These are phyloP conservation scores for Quercus engelmannii DNA, from an alignment of 306 rosid species.

Conservation along the genomic window DNA sequence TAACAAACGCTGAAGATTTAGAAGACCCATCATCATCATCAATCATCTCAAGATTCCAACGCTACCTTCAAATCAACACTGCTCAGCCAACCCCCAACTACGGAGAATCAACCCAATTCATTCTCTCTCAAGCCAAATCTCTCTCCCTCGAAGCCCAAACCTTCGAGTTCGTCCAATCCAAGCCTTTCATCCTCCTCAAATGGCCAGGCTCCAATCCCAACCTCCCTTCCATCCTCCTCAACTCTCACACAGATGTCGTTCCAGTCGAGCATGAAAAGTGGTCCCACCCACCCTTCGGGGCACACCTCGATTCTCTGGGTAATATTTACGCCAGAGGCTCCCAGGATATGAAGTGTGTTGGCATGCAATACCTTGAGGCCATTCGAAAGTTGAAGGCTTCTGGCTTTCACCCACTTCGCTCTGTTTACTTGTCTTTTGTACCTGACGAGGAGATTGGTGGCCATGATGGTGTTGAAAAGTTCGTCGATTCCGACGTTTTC, in stretches of 20 bases:
- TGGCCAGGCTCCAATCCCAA: slow-evolving; percentile 70
- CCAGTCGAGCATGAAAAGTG: slow-evolving; percentile 68
- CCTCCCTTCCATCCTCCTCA: slow-evolving; percentile 73
- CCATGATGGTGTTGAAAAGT: slow-evolving; percentile 57
- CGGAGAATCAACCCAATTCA: slow-evolving; percentile 52
- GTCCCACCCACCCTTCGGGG: slow-evolving; percentile 68
- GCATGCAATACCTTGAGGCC: slow-evolving; percentile 91
- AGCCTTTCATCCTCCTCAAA: slow-evolving; percentile 70
- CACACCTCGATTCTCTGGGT: slow-evolving; percentile 53
- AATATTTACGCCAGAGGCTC: slow-evolving; percentile 74
- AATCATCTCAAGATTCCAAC: slow-evolving; percentile 59
- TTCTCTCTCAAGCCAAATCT: slow-evolving; percentile 49
- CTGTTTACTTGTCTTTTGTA: slow-evolving; percentile 60
- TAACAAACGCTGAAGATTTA: background rate
- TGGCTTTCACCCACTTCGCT: slow-evolving; percentile 51
- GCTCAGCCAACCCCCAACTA: slow-evolving; percentile 76
- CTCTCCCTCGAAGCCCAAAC: slow-evolving; percentile 67
- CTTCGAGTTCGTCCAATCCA: slow-evolving; percentile 54
- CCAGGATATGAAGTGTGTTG: slow-evolving; percentile 95
- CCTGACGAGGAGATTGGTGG: slow-evolving; percentile 97
- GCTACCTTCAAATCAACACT: slow-evolving; percentile 75
- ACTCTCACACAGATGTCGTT: slow-evolving; percentile 92
- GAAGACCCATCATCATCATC: slow-evolving; percentile 14
- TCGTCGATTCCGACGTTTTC: slow-evolving; percentile 49
- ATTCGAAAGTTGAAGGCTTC: slow-evolving; percentile 52